Base-by-base conservation (phyloP, 2,329 filamentous ascomycete genomes). In the Calonectria pseudoreteaudii region DNA sequence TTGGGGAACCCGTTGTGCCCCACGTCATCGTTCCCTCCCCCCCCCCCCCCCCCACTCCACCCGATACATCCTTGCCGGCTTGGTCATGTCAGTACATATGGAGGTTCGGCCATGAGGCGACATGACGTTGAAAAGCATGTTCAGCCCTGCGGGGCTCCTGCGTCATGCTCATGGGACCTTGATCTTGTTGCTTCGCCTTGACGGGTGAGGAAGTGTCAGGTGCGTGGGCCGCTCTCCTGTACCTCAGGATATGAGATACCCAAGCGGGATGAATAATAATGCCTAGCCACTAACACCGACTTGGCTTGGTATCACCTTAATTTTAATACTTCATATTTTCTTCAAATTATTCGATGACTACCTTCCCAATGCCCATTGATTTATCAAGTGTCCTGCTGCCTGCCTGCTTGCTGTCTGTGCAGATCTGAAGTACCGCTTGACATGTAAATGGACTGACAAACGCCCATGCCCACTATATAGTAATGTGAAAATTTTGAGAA, bases 1-100 rank as follows among this genome's bases (percentile, higher is more conserved):
- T 28, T 47, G 38, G 68, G 69, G 41, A 9, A 13, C 36, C 36
- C 31, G 41, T 72, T 11, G 31, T n/a, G 72, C 78, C 78, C 78
- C 78, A 79, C 78, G 78, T 71, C 23, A 74, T 77, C 28, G 18
- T n/a, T 41, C 41, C 30, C 30, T 8, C 30, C 30, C 30, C 30
- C 30, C 58, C 30, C 30, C 30, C 30, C 30, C 30, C 30, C 30
- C 58, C 30, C 47, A 50, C 58, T 69, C 58, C 23, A 16, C 14
- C 47, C 30, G 30, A 34, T 50, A 70, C 44, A 70, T 65, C 65
- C 66, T 65, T 66, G 62, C 62, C 36, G 28, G 20, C 36, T 52
- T 65, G 62, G 69, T 71, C 52, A 71, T 66, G 62, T 71, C 62
- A 71, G 31, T 28, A 49, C 38, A n/a, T n/a, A n/a, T n/a, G n/a